A percentile compares a stretch with the other conserved stretches of the same genome.
Evolutionary conservation across 2,329 filamentous ascomycete species (phyloP).

Genomic region (Apiospora phragmitis): DNA sequence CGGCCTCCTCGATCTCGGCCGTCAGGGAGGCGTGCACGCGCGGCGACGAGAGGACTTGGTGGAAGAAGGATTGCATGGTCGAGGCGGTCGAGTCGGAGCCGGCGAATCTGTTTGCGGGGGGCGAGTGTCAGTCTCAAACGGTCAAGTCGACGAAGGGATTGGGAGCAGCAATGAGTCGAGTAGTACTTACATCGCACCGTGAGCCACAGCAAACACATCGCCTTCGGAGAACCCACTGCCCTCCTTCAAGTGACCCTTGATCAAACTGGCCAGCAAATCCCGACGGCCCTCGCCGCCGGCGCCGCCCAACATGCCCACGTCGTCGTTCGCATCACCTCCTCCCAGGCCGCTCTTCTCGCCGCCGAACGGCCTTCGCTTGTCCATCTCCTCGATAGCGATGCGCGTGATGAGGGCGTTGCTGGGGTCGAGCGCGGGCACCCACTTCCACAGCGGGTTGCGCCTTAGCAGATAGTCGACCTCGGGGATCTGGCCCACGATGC

Average conservation of each 20-base stretch:
- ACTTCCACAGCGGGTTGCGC: slow-evolving; percentile 47
- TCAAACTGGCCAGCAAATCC: slow-evolving; percentile 52
- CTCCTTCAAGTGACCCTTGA: slow-evolving; percentile 53
- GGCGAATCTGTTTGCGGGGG: slow-evolving; percentile 46
- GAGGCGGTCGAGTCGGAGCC: slow-evolving; percentile 63
- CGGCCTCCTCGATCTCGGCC: slow-evolving; percentile 46
- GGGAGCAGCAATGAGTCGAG: neutral
- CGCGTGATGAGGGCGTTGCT: slow-evolving; percentile 50
- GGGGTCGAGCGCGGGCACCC: slow-evolving; percentile 41
- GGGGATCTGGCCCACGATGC: slow-evolving; percentile 52
- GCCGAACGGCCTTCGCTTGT: slow-evolving; percentile 45
- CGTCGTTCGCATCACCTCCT: slow-evolving; percentile 32
- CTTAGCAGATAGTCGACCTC: slow-evolving; percentile 48
- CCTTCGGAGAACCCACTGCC: slow-evolving; percentile 48
- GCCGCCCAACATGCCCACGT: neutral
- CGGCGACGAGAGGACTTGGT: slow-evolving; percentile 46
- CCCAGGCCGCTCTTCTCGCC: slow-evolving; percentile 38
- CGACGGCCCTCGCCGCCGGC: slow-evolving; percentile 42
- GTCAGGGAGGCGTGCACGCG: slow-evolving; percentile 40
- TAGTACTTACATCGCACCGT: slow-evolving; percentile 52
- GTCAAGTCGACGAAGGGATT: neutral
- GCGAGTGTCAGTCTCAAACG: neutral
- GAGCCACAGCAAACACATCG: slow-evolving; percentile 57
- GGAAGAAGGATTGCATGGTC: slow-evolving; percentile 59
- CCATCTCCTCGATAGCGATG: slow-evolving; percentile 52